Evolutionary conservation across 192 early-diverging fungal species (phyloP).

Genomic region (Allomyces macrogynus): DNA sequence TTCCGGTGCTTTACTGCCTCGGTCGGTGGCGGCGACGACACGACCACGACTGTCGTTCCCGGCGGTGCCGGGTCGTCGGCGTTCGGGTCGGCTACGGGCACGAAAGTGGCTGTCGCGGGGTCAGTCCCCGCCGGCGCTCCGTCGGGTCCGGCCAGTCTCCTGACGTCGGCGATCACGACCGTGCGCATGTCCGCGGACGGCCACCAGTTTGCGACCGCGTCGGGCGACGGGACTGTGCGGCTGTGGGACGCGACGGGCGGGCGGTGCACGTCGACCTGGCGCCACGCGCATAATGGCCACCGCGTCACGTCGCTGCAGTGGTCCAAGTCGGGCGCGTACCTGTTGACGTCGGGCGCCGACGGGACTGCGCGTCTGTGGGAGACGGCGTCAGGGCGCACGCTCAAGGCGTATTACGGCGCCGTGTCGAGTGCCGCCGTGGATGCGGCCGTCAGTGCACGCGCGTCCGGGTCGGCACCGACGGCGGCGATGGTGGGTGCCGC

Average conservation of each 20-base stretch:
- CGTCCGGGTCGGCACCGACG: neutral
- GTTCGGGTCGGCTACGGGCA: neutral
- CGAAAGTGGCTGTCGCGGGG: neutral
- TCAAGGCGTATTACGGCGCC: neutral
- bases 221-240: neutral
- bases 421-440: neutral
- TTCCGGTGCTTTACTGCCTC: neutral
- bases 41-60: neutral
- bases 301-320: neutral
- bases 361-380: neutral
- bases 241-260: neutral
- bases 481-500: neutral
- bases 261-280: neutral
- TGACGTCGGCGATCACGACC: neutral
- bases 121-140: too few species aligned
- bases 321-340: conserved; percentile 1
- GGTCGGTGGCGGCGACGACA: neutral
- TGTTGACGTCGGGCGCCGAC: neutral
- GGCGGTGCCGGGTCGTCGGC: neutral
- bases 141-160: too few species aligned
- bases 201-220: neutral
- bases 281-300: neutral
- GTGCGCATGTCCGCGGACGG: neutral
- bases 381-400: neutral
- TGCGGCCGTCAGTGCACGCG: neutral